Conservation (phyloP, 495 filamentous ascomycete genomes). For the Lasiosphaeria hispida region DNA sequence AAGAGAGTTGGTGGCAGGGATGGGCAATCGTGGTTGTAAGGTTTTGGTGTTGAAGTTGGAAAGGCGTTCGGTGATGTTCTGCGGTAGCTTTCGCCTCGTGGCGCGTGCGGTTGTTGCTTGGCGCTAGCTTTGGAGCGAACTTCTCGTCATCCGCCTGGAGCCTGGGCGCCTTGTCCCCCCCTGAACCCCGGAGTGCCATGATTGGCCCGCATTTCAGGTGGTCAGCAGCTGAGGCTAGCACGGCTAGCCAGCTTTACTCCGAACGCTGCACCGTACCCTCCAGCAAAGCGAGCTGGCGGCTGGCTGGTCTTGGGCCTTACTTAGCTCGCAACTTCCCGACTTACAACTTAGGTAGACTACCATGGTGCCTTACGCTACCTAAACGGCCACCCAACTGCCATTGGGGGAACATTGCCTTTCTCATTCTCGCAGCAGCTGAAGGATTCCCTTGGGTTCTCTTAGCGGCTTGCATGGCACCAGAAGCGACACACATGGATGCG, state of each 20-base stretch:
- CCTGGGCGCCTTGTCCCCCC: slow-evolving; percentile 11
- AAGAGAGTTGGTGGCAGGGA: background rate
- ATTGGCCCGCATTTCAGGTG: slow-evolving; percentile 14
- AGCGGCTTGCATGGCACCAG: slow-evolving; percentile 14
- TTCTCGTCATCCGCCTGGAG: slow-evolving; percentile 33
- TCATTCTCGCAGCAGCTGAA: too few relatives aligned
- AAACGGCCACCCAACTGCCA: background rate
- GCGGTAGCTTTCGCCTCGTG: slow-evolving; percentile 29
- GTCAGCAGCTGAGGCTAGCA: background rate
- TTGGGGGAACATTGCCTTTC: too few relatives aligned
- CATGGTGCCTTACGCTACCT: background rate
- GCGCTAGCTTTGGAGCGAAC: slow-evolving; percentile 16
- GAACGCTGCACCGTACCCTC: background rate
- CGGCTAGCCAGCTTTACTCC: background rate
- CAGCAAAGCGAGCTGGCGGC: background rate
- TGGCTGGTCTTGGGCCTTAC: too few relatives aligned
- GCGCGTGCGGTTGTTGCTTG: slow-evolving; percentile 25
- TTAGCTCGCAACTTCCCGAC: too few relatives aligned
- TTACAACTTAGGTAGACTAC: too few relatives aligned
- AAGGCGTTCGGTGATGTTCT: slow-evolving; percentile 25
- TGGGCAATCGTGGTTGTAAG: slow-evolving; percentile 6
- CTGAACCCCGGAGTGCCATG: background rate
- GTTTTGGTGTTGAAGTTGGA: slow-evolving; percentile 8
- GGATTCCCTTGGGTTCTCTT: too few relatives aligned
- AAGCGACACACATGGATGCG: background rate